These are phyloP conservation scores for Hanseniaspora thailandica DNA, from an alignment of 805 yeast genomes.

Conservation along the genomic window DNA sequence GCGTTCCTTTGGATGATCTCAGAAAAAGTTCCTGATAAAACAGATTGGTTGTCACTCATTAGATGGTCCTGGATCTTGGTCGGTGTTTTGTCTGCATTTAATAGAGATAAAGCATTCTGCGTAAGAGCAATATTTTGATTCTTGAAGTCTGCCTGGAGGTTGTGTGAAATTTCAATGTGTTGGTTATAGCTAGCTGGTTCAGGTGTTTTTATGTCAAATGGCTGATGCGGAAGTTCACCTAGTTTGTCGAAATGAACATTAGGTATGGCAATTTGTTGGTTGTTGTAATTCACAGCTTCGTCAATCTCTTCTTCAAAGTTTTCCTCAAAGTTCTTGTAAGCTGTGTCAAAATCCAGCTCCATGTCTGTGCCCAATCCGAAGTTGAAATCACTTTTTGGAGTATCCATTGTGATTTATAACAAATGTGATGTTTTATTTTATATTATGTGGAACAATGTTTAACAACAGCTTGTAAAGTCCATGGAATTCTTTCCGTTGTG, in stretches of 20 bases:
- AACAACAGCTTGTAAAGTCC: no score
- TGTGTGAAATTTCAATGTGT: not conserved
- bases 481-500: no score
- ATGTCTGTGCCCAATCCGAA: conserved; percentile 17
- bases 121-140: not conserved
- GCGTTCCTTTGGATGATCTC: not conserved
- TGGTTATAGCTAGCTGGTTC: not conserved
- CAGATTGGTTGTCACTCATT: not conserved
- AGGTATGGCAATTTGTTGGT: not conserved
- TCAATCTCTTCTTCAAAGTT: conserved; percentile 7
- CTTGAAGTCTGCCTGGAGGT: not conserved
- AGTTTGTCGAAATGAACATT: no score
- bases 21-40: not conserved
- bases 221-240: not conserved
- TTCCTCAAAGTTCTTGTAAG: conserved; percentile 24
- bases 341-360: conserved; percentile 29
- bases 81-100: not conserved
- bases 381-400: not conserved
- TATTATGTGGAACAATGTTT: no score
- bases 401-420: not conserved
- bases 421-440: no score
- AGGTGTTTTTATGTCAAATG: not conserved
- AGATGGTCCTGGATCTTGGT: not conserved
- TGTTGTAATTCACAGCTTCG: not conserved
- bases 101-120: not conserved